Evolutionary conservation across 768 basidiomycete genomes (phyloP), one percentile per base, ranked within the genome.

Genomic region (Agaricus blazei): DNA sequence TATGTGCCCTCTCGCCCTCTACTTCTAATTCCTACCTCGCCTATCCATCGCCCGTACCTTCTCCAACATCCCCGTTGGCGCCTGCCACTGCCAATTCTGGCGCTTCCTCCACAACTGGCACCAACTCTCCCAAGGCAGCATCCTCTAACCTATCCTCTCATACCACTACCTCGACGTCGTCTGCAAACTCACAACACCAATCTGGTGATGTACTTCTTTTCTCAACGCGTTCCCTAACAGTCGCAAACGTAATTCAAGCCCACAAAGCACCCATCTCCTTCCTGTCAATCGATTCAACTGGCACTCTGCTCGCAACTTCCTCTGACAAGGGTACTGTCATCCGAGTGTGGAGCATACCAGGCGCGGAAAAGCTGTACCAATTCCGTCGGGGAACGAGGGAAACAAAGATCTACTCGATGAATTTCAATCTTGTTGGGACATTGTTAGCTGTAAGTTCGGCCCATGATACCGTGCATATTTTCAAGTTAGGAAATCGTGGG

Each of bases 321-420:
- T 90, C 87, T 1, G 93, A 95, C 44, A 96, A 95, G 66, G 97
- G 97, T 12, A 99, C 97, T 5, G 93, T 98, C 59, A 96, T 99
- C 53, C 84, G 97, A 43, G 94, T 98, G 1, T 98, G 94, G 82
- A 82, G 83, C 46, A 76, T 97, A 12, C 96, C 97, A 0, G 82
- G 86, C 5, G 92, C 93, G 0, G 92, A 98, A 74, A 93, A 94
- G 70, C 67, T 98, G 47, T 95, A 94, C 70, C 95, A 99, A 68
- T 98, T 98, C 75, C 73, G 97, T 5, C 72, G 97, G 44, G 97
- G 97, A 6, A 92, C 90, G 40, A 78, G 93, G 29, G 90, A 90
- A 60, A 84, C 93, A 14, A 76, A 77, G 66, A 98, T 99, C 60
- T 90, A 88, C 61, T 88, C 85, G 19, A 76, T 81, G 63, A 77